Base-by-base conservation (phyloP, 345 rosid genomes). In the Theobroma cacao region DNA sequence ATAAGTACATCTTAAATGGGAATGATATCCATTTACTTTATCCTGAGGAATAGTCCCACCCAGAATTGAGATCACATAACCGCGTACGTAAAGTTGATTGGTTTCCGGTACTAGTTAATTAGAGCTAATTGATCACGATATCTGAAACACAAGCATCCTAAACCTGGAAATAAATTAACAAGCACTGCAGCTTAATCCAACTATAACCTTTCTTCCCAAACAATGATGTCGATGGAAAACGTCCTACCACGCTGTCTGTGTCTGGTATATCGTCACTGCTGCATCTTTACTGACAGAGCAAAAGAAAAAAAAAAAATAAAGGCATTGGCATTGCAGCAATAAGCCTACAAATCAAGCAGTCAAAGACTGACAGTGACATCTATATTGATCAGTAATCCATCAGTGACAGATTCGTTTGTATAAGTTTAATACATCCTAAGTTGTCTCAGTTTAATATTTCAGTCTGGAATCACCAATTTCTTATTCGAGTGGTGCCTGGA, bases 401-500 rank as follows among this genome's bases (percentile, higher is more conserved):
- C 17, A 17, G 8, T 34, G 72, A 12, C 20, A 24, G 53, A 63
- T 2, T 33, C 3, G 24, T 4, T 34, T 64, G 15, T 64, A 18
- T 64, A 18, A 64, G 47, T 26, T 9, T 18, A 34, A n/a, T 34
- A 24, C 72, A 67, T 41, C 2, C 14, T 41, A 52, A 31, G 11
- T 72, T 52, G 43, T 72, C 62, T 74, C 15, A 22, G 40, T 33
- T 55, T 40, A 31, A 66, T 64, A 79, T 28, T 28, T 55, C 22
- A 43, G 28, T 24, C 40, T 18, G 45, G 43, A 36, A 14, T 15
- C 12, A 36, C 2, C 12, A 22, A 50, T 67, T 55, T 13, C n/a
- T 9, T 63, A 70, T 70, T 53, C 24, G 68, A 84, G 84, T 79
- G 83, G 78, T 61, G 74, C 43, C 67, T 15, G 63, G 75, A 77